Evolutionary conservation across 179 eudicot species (phyloP).

Genomic region (Carnegiea gigantea): DNA sequence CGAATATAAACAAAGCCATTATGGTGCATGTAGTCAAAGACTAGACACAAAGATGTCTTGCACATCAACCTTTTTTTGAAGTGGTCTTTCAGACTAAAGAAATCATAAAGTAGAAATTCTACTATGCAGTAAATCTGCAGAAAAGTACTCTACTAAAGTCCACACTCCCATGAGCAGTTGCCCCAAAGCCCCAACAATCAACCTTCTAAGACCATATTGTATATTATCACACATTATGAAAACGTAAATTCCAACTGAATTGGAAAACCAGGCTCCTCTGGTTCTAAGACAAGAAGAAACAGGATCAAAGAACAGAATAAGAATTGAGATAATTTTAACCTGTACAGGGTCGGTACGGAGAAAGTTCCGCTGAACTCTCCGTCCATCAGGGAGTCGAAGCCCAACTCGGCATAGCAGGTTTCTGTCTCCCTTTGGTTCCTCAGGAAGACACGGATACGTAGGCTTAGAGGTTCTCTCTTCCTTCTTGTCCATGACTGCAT

Average conservation of each 20-base stretch:
- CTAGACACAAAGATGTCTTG: too few relatives aligned
- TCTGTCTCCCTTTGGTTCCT: conserved; percentile 76
- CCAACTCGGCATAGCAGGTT: conserved; percentile 85
- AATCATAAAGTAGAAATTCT: neutral
- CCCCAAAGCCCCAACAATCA: neutral
- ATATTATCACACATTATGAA: neutral
- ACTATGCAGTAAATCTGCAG: conserved; percentile 6
- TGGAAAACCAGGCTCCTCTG: too few relatives aligned
- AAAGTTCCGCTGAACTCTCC: conserved; percentile 88
- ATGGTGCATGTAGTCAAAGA: too few relatives aligned
- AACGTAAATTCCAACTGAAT: neutral
- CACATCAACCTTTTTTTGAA: too few relatives aligned
- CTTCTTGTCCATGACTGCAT: conserved; percentile 34
- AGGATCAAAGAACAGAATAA: conserved; percentile 3
- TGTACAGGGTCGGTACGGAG: conserved; percentile 74
- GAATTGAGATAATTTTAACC: conserved; percentile 37
- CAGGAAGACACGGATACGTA: conserved; percentile 73
- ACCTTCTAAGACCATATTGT: neutral
- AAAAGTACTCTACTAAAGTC: neutral
- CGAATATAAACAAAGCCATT: neutral
- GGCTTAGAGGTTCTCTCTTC: conserved; percentile 36
- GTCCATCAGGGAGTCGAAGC: conserved; percentile 94
- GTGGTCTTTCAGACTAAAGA: neutral
- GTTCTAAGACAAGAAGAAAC: neutral
- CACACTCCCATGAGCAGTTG: too few relatives aligned